phyloP scores from a whole-genome alignment of 257 asterid species.

The Salvia miltiorrhiza region DNA sequence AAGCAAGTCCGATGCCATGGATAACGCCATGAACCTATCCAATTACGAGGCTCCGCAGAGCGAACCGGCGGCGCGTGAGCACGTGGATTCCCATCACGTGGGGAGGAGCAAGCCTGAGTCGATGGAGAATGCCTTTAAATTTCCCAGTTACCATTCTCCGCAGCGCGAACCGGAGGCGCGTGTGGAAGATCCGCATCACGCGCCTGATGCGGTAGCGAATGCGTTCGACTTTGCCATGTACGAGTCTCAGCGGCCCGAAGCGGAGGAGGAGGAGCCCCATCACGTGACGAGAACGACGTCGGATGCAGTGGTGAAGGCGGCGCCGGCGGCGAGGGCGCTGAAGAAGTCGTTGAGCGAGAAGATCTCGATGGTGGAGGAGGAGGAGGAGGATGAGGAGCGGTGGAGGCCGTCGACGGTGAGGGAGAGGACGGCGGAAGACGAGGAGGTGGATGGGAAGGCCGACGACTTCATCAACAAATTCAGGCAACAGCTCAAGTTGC shows the following conservation, averaged over 20 bases:
- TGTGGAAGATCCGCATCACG: not conserved
- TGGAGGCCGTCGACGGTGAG: constrained; percentile 44
- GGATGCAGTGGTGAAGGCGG: constrained; percentile 9
- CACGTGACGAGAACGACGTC: constrained; percentile 33
- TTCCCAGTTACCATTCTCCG: constrained; percentile 12
- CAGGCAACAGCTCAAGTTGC: constrained; percentile 62
- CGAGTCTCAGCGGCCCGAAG: too few species aligned
- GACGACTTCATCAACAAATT: constrained; percentile 64
- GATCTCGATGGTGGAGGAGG: constrained; percentile 13
- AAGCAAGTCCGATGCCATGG: too few species aligned
- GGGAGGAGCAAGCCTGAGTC: too few species aligned
- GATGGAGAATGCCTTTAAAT: not conserved
- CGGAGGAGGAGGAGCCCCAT: too few species aligned
- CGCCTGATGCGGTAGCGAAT: too few species aligned
- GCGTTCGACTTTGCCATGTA: too few species aligned
- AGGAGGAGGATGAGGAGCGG: constrained; percentile 23
- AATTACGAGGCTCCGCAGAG: too few species aligned
- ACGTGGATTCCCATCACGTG: too few species aligned
- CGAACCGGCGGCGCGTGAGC: too few species aligned
- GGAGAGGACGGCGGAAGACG: constrained; percentile 37
- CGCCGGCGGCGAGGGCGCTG: constrained; percentile 17
- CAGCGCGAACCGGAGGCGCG: constrained; percentile 1
- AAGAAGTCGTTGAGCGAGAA: constrained; percentile 56
- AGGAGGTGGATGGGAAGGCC: constrained; percentile 55
- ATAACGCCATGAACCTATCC: too few species aligned